Evolutionary conservation across 2,329 filamentous ascomycete genomes (phyloP), one percentile per base, ranked within the genome.

Genomic region (Fusarium sulawesiense): DNA sequence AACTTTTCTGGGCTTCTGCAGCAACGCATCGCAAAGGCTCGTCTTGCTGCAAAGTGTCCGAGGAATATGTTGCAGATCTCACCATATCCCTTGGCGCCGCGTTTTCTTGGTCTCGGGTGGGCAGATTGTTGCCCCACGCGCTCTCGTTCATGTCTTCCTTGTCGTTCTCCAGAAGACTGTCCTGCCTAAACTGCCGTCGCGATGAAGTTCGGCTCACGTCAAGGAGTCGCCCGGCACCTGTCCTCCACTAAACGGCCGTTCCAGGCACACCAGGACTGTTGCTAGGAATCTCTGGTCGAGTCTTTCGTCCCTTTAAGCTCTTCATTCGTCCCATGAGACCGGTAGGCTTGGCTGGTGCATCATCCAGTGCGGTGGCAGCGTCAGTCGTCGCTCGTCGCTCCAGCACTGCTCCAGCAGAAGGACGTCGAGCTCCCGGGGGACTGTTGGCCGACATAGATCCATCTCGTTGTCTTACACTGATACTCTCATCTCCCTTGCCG

Each of bases 281-380:
- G 75, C 78, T 70, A 78, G 81, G 61, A 78, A 80, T 74, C 80
- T 82, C 73, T 51, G 72, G 72, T 41, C 73, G 75, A 48, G 78
- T 73, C 63, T 78, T 77, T 70, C 90, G 86, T 53, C 91, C 91
- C 83, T 93, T 94, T 80, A 96, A 82, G 80, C 91, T 93, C 86
- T 93, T 94, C 83, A 96, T 93, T 57, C 93, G 88, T 55, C 88
- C 92, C 66, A 97, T 78, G 67, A 97, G 90, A 3, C 92, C 91
- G 48, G 87, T 87, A 49, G 79, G 79, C 76, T 84, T 83, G 72
- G 81, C 78, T 72, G 79, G 80, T 41, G 82, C 83, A 61, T 83
- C 83, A 50, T 76, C 76, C 20, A 76, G 73, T 16, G 78, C 75
- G 30, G 79, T 77, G 8, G 81, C 77, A 13, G 81, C 84, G 70